phyloP scores from a whole-genome alignment of 148 eudicot genomes.

The Polygonum maritimum region DNA sequence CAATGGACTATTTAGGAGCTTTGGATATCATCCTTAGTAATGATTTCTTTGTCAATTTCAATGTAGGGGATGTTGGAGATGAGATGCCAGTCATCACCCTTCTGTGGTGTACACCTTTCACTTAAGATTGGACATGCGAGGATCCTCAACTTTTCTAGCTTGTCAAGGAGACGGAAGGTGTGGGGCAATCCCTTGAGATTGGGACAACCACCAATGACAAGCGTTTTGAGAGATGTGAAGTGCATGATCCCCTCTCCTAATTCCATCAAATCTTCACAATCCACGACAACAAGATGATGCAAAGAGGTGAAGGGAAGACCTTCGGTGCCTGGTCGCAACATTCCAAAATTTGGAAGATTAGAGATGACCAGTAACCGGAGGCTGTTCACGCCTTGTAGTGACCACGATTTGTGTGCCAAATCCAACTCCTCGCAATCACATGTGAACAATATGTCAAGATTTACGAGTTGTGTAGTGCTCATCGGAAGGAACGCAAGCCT shows the following conservation, averaged over 20 bases:
- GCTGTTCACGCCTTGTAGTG: not conserved
- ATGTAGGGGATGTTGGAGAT: not conserved
- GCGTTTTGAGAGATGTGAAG: not conserved
- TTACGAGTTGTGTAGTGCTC: not conserved
- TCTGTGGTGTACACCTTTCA: not conserved
- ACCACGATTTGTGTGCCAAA: not conserved
- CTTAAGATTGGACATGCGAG: not conserved
- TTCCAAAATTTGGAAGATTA: not conserved
- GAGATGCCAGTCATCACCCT: not conserved
- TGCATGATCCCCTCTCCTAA: not conserved
- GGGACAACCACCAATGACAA: not conserved
- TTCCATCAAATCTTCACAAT: not conserved
- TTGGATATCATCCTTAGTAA: not conserved
- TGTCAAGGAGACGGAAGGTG: not conserved
- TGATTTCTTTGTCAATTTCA: not conserved
- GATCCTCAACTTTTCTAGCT: not conserved
- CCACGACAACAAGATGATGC: not conserved
- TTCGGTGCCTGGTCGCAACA: not conserved
- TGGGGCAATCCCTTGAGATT: not conserved
- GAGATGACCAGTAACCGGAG: not conserved
- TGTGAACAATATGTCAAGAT: not conserved
- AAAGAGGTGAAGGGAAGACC: not conserved
- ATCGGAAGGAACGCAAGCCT: not conserved
- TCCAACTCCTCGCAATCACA: not conserved
- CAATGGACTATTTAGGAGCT: not conserved